These are phyloP conservation scores for Globisporangium recalcitrans DNA, from an alignment of 352 stramenopile genomes.

Conservation along the genomic window DNA sequence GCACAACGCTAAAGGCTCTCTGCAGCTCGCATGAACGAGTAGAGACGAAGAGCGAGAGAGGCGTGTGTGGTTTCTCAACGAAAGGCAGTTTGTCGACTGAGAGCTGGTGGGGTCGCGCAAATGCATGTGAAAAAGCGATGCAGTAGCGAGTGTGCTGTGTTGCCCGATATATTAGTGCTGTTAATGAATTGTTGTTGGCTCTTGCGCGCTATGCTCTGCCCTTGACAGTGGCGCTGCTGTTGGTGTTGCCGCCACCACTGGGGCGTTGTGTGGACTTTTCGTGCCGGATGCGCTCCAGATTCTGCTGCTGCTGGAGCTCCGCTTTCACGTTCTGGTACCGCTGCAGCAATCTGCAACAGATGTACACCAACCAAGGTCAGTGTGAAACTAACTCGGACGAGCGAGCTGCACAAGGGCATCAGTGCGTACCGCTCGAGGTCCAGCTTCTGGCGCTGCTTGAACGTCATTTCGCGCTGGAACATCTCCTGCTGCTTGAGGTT, in stretches of 20 bases:
- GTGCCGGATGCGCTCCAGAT: conserved; percentile 87
- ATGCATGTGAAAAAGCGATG: too few species aligned
- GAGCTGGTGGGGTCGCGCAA: too few species aligned
- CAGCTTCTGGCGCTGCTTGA: conserved; percentile 91
- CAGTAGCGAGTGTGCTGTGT: neutral
- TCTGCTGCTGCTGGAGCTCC: conserved; percentile 93
- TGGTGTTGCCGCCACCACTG: conserved; percentile 12
- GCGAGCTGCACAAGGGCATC: neutral
- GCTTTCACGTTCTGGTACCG: conserved; percentile 95
- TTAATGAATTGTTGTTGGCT: neutral
- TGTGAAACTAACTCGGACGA: neutral
- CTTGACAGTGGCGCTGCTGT: conserved; percentile 12
- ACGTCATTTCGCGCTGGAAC: conserved; percentile 92
- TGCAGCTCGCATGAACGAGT: too few species aligned
- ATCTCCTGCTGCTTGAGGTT: conserved; percentile 94
- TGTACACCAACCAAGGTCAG: neutral
- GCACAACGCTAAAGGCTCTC: neutral
- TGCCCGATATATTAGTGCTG: conserved; percentile 3
- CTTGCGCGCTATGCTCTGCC: conserved; percentile 10
- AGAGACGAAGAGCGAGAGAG: too few species aligned
- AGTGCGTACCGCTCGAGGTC: conserved; percentile 84
- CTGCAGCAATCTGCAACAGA: conserved; percentile 66
- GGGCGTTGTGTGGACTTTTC: conserved; percentile 69
- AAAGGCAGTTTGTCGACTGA: neutral
- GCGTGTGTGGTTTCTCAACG: neutral